phyloP scores from a whole-genome alignment of 257 asterid species.

The Striga asiatica region DNA sequence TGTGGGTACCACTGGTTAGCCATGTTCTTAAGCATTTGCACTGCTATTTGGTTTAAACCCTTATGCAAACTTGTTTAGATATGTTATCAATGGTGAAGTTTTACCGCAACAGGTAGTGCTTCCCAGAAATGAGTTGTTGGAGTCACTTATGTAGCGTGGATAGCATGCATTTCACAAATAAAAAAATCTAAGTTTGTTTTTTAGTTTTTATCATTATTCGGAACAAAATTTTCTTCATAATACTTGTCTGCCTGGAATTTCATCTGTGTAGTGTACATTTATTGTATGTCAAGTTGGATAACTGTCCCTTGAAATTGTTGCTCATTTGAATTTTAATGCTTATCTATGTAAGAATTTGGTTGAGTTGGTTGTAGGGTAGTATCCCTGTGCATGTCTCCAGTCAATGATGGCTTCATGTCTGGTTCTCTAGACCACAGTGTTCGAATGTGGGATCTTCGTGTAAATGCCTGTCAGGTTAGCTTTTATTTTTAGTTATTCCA shows the following conservation, averaged over 20 bases:
- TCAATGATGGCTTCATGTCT: conserved; percentile 91
- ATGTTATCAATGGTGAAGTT: too few relatives aligned
- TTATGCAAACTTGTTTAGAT: too few relatives aligned
- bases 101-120: too few relatives aligned
- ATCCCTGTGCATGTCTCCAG: conserved; percentile 93
- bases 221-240: too few relatives aligned
- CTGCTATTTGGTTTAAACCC: too few relatives aligned
- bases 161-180: too few relatives aligned
- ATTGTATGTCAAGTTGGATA: background rate
- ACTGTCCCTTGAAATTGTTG: background rate
- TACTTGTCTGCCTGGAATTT: background rate
- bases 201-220: too few relatives aligned
- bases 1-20: background rate
- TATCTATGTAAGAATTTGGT: background rate
- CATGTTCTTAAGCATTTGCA: background rate
- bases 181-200: too few relatives aligned
- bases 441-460: conserved; percentile 95
- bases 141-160: too few relatives aligned
- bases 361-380: conserved; percentile 53
- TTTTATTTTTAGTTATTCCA: background rate
- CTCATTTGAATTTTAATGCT: background rate
- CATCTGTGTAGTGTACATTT: background rate
- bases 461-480: conserved; percentile 93
- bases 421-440: conserved; percentile 95
- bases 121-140: too few relatives aligned